Evolutionary conservation across 192 early-diverging fungal genomes (phyloP).

Genomic region (Entomortierella lignicola): DNA sequence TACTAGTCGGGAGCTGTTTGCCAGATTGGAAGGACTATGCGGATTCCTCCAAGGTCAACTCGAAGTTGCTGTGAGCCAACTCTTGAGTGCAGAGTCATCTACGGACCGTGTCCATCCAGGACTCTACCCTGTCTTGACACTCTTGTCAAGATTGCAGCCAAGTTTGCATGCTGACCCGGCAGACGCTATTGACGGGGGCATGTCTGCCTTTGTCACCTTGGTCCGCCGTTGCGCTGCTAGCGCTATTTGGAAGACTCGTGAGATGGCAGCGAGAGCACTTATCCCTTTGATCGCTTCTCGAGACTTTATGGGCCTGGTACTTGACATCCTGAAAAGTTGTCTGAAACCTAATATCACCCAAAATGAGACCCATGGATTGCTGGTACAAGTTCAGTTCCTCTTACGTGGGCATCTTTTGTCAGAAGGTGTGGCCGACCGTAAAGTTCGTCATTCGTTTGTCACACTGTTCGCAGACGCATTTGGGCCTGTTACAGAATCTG

Average conservation of each 20-base stretch:
- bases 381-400: conserved; percentile 79
- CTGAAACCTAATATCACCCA: conserved; percentile 53
- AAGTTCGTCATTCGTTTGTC: conserved; percentile 57
- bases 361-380: conserved; percentile 81
- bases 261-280: conserved; percentile 87
- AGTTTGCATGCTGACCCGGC: conserved; percentile 62
- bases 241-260: conserved; percentile 76
- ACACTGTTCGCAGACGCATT: conserved; percentile 46
- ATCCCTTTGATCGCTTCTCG: conserved; percentile 78
- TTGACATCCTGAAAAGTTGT: conserved; percentile 59
- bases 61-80: conserved; percentile 71
- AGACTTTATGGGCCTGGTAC: conserved; percentile 64
- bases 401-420: conserved; percentile 71
- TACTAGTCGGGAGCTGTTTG: conserved; percentile 92
- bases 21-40: conserved; percentile 84
- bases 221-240: conserved; percentile 67
- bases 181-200: conserved; percentile 33
- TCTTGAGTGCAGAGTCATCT: conserved; percentile 50
- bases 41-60: conserved; percentile 82
- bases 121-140: conserved; percentile 89
- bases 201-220: conserved; percentile 62
- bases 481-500: conserved; percentile 29
- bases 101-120: conserved; percentile 79
- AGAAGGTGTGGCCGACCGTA: conserved; percentile 58
- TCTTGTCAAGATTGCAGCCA: conserved; percentile 85